Base-by-base conservation (phyloP, 371 early-diverging fungal species). In the Syncephalastrum monosporum region DNA sequence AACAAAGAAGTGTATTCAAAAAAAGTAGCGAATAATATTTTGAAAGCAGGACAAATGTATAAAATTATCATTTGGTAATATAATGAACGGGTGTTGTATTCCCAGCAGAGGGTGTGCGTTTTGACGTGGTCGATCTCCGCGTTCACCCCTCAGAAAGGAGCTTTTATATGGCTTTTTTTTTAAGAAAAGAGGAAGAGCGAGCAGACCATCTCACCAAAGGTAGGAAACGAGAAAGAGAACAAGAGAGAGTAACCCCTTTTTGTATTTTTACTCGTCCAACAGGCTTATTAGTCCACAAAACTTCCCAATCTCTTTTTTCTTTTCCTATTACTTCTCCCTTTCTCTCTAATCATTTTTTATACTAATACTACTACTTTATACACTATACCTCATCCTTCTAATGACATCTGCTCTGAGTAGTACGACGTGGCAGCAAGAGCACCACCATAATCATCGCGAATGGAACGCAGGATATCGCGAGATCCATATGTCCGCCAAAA, bases 341-440 rank as follows among this genome's bases (percentile, higher is more conserved):
- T 19, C 16, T 46, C 21, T 21, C 21, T 23, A 38, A 24, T 46
- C 29, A 23, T 24, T 53, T 43, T 13, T n/a, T 47, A 42, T 41
- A 7, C 43, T 24, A 48, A 42, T 27, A 45, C 14, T 47, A 47
- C 29, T 47, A 41, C 21, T 53, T 24, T 51, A 16, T 6, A 46
- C 15, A 46, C 15, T 46, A 46, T 14, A 42, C 3, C 38, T 14
- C 53, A 19, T 43, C n/a, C 24, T 43, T 41, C 6, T 25, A 51
- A 60, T 60, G 61, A 50, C 49, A 13, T 49, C 55, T 13, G 51
- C 50, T 44, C 24, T 55, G 29, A 55, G 47, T 47, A 49, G 54
- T 53, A 43, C 14, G 8, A 42, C 38, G 5, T 46, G 46, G 25
- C 47, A 52, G 43, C 59, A 52, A 50, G 42, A 51, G 15, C 45